These are phyloP conservation scores for Paramecium sonneborni DNA, from an alignment of 73 alveolate species.

Conservation along the genomic window DNA sequence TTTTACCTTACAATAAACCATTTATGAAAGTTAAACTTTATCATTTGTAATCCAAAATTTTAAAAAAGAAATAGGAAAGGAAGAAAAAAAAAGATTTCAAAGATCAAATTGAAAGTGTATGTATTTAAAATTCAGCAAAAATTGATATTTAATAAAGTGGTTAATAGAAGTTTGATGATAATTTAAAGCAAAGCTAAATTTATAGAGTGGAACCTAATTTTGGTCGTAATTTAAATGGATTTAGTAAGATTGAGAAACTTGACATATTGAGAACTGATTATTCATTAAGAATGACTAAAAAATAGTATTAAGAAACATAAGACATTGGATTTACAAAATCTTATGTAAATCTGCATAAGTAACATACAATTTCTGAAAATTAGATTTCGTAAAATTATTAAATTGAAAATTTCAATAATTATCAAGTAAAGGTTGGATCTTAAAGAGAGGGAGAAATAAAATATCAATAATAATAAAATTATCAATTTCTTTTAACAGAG, in stretches of 20 bases:
- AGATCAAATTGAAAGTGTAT: not conserved
- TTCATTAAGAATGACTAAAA: not conserved
- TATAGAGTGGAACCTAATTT: not conserved
- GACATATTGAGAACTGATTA: not conserved
- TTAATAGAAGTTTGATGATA: not conserved
- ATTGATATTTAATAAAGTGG: not conserved
- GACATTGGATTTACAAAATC: not conserved
- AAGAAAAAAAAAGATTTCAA: not conserved
- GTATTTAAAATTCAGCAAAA: not conserved
- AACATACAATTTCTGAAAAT: not conserved
- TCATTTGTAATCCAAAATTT: not conserved
- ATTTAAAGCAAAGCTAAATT: not conserved
- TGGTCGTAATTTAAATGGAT: not conserved
- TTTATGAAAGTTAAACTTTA: not conserved
- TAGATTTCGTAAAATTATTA: not conserved
- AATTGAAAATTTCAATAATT: not conserved
- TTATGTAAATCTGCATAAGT: not conserved
- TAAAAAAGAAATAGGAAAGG: not conserved
- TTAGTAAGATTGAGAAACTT: not conserved
- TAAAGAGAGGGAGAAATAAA: not conserved
- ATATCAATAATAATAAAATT: not conserved
- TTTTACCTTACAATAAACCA: not conserved
- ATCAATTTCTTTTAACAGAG: not conserved
- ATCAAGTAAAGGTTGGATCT: not conserved
- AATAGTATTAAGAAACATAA: not conserved